phyloP scores from a whole-genome alignment of 2,329 filamentous ascomycete genomes.

The Teratosphaeria epicoccoides region DNA sequence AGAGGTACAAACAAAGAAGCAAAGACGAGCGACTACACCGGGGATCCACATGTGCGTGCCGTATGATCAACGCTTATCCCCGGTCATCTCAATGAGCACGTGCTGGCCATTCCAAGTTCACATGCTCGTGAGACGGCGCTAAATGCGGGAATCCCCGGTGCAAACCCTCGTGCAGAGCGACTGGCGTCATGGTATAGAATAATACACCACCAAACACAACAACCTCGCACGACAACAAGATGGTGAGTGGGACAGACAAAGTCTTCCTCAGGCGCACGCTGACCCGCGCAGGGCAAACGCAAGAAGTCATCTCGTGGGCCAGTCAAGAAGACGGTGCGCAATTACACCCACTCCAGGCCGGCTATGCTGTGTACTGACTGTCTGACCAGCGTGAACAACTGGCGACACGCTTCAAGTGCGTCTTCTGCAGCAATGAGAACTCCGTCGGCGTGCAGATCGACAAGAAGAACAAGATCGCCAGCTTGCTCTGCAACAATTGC shows the following conservation, averaged over 20 bases:
- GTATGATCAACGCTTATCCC: not conserved
- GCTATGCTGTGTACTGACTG: slow-evolving; percentile 3
- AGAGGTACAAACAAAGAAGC: not conserved
- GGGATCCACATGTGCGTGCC: not conserved
- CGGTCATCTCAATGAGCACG: not conserved
- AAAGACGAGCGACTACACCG: not conserved
- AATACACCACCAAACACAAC: not conserved
- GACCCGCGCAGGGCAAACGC: slow-evolving; percentile 59
- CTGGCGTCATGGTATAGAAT: too few relatives aligned
- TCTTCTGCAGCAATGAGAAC: slow-evolving; percentile 98
- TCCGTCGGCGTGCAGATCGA: slow-evolving; percentile 85
- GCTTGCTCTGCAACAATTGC: slow-evolving; percentile 82
- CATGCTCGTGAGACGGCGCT: not conserved
- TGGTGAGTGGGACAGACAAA: not conserved
- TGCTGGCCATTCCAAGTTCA: not conserved
- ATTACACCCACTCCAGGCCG: not conserved
- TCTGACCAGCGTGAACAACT: slow-evolving; percentile 49
- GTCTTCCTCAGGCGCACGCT: not conserved
- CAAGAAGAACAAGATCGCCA: slow-evolving; percentile 80
- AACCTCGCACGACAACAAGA: not conserved
- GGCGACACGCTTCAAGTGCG: slow-evolving; percentile 79
- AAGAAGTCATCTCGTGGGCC: slow-evolving; percentile 78
- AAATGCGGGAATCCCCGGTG: too few relatives aligned
- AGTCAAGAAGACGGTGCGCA: slow-evolving; percentile 67
- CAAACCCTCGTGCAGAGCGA: not conserved